Conservation (phyloP, 331 rosid species). For the Quercus phellos region DNA sequence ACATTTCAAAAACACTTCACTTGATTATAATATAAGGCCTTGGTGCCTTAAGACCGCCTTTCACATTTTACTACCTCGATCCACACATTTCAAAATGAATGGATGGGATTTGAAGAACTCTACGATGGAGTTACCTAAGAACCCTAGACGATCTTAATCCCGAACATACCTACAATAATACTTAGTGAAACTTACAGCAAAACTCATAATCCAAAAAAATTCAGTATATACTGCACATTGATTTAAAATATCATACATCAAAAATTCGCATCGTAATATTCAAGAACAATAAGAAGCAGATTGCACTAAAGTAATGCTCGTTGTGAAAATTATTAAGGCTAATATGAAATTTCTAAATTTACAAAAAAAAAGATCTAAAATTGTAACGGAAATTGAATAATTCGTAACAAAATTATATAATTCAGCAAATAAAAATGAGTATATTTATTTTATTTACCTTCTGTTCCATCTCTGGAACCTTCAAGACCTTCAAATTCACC, state of each 20-base stretch:
- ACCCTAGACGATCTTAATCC: too few relatives aligned
- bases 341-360: neutral
- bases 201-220: neutral
- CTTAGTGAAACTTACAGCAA: neutral
- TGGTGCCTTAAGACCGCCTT: too few relatives aligned
- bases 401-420: neutral
- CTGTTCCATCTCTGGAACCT: conserved; percentile 99
- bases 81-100: too few relatives aligned
- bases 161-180: neutral
- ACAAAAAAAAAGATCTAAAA: neutral
- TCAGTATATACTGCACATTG: neutral
- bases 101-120: too few relatives aligned
- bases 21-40: too few relatives aligned
- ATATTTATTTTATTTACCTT: conserved; percentile 78
- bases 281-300: neutral
- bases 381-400: neutral
- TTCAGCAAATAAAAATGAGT: neutral
- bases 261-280: neutral
- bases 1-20: too few relatives aligned
- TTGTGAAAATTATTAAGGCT: neutral
- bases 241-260: neutral
- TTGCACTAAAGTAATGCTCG: neutral
- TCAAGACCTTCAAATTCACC: conserved; percentile 94
- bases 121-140: too few relatives aligned
- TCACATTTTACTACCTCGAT: too few relatives aligned